Percentiles rank a stretch among this genome's conserved stretches.
phyloP scores from a whole-genome alignment of 345 rosid genomes.

The Fremontodendron californicum region DNA sequence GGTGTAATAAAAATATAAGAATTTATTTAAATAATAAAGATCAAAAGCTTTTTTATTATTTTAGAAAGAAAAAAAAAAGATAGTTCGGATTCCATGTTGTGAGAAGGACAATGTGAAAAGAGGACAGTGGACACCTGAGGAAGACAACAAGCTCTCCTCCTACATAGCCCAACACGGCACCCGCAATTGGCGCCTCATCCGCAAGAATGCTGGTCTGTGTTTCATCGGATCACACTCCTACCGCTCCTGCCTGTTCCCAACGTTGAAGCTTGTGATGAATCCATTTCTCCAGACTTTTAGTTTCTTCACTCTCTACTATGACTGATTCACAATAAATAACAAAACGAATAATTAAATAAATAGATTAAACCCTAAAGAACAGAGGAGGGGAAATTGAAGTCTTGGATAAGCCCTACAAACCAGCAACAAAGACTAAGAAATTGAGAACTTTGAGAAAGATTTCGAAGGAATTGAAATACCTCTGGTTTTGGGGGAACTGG shows the following conservation, averaged over 20 bases:
- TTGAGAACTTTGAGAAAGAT: not conserved
- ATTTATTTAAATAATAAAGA: too few species aligned
- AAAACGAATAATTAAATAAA: not conserved
- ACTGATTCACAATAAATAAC: not conserved
- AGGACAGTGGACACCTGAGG: conserved; percentile 99
- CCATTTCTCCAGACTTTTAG: not conserved
- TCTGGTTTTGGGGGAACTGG: not conserved
- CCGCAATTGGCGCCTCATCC: conserved; percentile 94
- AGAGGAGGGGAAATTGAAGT: not conserved
- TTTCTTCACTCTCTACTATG: not conserved
- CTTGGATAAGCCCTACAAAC: not conserved
- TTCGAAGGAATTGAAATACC: not conserved
- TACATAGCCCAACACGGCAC: conserved; percentile 91
- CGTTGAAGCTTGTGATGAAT: conserved; percentile 1
- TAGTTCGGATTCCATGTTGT: conserved; percentile 64
- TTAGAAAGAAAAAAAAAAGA: not conserved
- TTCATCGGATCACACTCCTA: too few species aligned
- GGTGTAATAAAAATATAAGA: too few species aligned
- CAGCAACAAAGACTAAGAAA: too few species aligned
- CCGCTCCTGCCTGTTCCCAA: conserved; percentile 31
- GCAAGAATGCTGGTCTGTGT: conserved; percentile 84
- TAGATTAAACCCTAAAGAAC: not conserved
- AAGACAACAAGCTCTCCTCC: conserved; percentile 91
- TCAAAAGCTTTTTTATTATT: too few species aligned
- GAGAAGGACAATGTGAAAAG: conserved; percentile 90